These are phyloP conservation scores for Fusarium coffeatum DNA, from an alignment of 2,329 filamentous ascomycete species.

Conservation along the genomic window DNA sequence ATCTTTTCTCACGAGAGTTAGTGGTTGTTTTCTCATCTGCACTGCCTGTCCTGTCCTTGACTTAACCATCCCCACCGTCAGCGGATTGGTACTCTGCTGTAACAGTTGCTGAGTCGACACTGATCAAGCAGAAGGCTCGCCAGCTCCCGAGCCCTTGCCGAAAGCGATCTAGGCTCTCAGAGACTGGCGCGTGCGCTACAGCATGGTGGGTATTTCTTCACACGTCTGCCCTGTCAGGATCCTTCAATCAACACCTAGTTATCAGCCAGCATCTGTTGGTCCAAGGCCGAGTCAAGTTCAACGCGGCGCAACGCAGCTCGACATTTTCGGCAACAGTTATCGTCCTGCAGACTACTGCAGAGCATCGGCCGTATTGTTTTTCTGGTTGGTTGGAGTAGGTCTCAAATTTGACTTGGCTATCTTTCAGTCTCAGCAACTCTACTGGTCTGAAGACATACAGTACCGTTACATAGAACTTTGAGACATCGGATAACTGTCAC, in stretches of 20 bases:
- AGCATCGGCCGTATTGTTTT: constrained; percentile 37
- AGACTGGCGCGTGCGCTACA: constrained; percentile 44
- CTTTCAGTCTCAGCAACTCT: constrained; percentile 11
- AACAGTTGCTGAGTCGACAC: constrained; percentile 47
- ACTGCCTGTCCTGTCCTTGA: constrained; percentile 36
- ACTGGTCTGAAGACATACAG: constrained; percentile 1
- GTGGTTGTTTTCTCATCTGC: constrained; percentile 24
- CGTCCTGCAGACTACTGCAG: constrained; percentile 40
- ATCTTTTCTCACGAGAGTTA: constrained; percentile 29
- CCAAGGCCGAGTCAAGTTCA: constrained; percentile 40
- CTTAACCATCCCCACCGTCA: constrained; percentile 39
- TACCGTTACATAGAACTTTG: constrained; percentile 14
- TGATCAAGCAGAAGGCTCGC: constrained; percentile 36
- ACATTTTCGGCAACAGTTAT: constrained; percentile 46
- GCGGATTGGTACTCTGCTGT: constrained; percentile 31
- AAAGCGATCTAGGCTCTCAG: constrained; percentile 43
- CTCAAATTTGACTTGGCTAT: constrained; percentile 34
- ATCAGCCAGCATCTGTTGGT: constrained; percentile 46
- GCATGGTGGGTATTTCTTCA: constrained; percentile 39
- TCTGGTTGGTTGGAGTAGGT: constrained; percentile 25
- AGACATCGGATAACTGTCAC: constrained; percentile 22
- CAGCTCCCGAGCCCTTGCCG: constrained; percentile 46
- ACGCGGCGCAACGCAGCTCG: constrained; percentile 48
- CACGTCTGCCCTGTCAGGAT: constrained; percentile 45
- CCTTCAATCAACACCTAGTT: constrained; percentile 40